These are phyloP conservation scores for Mariannaea elegans DNA, from an alignment of 2,329 filamentous ascomycete species.

Conservation along the genomic window DNA sequence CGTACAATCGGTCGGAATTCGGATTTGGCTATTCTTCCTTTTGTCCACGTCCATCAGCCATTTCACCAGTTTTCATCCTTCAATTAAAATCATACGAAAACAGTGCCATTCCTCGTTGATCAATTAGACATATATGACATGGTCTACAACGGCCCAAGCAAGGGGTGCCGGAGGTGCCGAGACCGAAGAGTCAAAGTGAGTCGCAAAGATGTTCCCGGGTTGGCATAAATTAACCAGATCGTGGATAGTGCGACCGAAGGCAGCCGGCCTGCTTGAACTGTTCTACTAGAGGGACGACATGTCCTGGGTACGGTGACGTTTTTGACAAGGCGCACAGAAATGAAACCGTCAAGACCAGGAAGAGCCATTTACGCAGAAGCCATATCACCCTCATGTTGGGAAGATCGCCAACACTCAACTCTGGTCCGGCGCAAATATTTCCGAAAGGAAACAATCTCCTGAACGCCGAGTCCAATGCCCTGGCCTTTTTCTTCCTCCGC, in stretches of 20 bases:
- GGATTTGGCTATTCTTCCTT: too few relatives aligned
- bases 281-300: not conserved
- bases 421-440: not conserved
- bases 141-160: too few relatives aligned
- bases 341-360: not conserved
- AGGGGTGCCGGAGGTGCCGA: too few relatives aligned
- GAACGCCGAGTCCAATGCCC: conserved; percentile 1
- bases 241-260: conserved; percentile 1
- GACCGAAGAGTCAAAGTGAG: too few relatives aligned
- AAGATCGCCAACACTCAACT: not conserved
- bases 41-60: too few relatives aligned
- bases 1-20: too few relatives aligned
- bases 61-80: too few relatives aligned
- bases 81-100: too few relatives aligned
- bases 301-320: conserved; percentile 1
- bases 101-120: too few relatives aligned
- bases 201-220: not conserved
- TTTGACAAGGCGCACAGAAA: conserved; percentile 2
- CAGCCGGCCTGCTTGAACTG: conserved; percentile 1
- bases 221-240: not conserved
- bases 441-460: not conserved
- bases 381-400: not conserved
- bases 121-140: too few relatives aligned
- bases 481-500: conserved; percentile 13
- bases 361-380: not conserved